Conservation (phyloP, 768 basidiomycete genomes). For the Rhodotorula paludigena region DNA sequence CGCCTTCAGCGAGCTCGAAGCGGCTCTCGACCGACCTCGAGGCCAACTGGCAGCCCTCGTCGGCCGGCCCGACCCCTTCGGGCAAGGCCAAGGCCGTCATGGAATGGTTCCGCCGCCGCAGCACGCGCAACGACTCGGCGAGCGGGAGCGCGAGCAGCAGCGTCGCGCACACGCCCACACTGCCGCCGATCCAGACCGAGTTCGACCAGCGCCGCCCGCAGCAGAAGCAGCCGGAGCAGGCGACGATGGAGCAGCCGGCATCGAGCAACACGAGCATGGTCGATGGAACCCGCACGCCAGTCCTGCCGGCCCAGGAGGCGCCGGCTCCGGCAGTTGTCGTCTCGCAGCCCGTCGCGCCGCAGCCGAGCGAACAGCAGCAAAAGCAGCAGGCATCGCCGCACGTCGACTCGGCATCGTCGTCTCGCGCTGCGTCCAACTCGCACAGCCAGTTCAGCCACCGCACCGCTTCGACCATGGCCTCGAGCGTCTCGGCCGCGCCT, state of each 20-base stretch:
- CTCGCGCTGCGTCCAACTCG: constrained; percentile 20
- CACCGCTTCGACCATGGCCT: constrained; percentile 1
- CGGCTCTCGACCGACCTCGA: constrained; percentile 31
- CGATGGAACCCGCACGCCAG: constrained; percentile 6
- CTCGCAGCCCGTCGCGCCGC: neutral
- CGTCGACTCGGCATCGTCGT: constrained; percentile 21
- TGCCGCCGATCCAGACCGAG: constrained; percentile 27
- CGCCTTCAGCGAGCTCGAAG: constrained; percentile 3
- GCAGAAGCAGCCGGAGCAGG: neutral
- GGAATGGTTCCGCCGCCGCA: constrained; percentile 80
- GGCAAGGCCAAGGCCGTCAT: constrained; percentile 90
- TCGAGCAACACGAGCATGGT: constrained; percentile 2
- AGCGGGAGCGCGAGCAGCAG: too few species aligned
- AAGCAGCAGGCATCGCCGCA: too few species aligned
- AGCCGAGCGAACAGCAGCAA: neutral
- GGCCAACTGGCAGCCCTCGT: constrained; percentile 20
- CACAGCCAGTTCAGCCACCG: constrained; percentile 26
- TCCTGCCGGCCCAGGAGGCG: constrained; percentile 20
- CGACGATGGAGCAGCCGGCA: neutral
- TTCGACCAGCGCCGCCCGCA: constrained; percentile 9
- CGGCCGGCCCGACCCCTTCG: constrained; percentile 50
- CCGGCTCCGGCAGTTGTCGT: constrained; percentile 32
- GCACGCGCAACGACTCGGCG: constrained; percentile 33
- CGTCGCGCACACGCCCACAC: neutral
- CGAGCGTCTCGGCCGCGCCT: neutral